These are phyloP conservation scores for Pseudoneurospora amorphoporcata DNA, from an alignment of 495 filamentous ascomycete species.

Conservation along the genomic window DNA sequence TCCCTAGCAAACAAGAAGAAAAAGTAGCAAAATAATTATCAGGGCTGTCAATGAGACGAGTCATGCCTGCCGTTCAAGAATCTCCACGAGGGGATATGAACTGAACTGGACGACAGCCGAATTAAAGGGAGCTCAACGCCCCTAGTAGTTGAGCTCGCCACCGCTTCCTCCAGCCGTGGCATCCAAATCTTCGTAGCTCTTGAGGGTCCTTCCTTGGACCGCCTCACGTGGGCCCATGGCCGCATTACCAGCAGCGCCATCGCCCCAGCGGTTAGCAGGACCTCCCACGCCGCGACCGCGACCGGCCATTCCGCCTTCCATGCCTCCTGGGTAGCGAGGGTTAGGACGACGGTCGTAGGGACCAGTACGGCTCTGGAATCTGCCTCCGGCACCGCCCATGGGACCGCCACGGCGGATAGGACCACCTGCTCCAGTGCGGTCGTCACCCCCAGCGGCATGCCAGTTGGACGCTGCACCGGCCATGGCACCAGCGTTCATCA, in stretches of 20 bases:
- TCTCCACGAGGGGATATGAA: background rate
- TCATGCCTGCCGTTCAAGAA: background rate
- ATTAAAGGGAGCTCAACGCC: background rate
- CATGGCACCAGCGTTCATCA: constrained; percentile 47
- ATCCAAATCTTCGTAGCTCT: constrained; percentile 96
- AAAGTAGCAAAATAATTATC: background rate
- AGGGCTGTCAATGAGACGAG: background rate
- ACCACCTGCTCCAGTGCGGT: constrained; percentile 29
- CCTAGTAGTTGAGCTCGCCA: constrained; percentile 53
- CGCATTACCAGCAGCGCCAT: constrained; percentile 53
- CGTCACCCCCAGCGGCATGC: constrained; percentile 31
- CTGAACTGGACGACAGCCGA: background rate
- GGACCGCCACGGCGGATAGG: constrained; percentile 37
- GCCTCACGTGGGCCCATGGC: constrained; percentile 74
- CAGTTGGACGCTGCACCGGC: constrained; percentile 34
- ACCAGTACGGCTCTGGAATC: constrained; percentile 36
- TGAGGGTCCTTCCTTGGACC: constrained; percentile 79
- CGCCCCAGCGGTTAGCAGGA: constrained; percentile 48
- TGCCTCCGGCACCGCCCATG: constrained; percentile 23
- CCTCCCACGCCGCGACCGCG: constrained; percentile 37
- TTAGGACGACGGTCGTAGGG: constrained; percentile 43
- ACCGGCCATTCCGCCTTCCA: constrained; percentile 21
- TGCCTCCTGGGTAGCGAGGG: constrained; percentile 23
- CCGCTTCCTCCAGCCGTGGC: constrained; percentile 52
- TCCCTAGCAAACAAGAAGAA: background rate